Evolutionary conservation across 139 green algal species (phyloP), one percentile per base, ranked within the genome.

Genomic region (Ettlia oleoabundans): DNA sequence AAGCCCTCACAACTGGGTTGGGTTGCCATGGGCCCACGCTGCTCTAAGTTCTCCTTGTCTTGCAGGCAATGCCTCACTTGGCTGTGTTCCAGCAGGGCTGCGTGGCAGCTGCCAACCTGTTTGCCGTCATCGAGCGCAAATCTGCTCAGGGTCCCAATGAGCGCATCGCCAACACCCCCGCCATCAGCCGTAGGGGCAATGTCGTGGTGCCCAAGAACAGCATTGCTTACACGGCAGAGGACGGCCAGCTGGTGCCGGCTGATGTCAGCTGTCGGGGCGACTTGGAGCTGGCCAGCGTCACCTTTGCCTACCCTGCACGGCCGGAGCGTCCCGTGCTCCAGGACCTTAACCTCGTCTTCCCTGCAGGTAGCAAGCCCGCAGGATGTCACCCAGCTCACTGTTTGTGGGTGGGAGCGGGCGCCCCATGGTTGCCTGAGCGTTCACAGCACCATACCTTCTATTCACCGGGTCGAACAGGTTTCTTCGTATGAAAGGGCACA

Each of bases 41-140:
- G 9, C 9, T 19, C 8, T 65, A 22, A 10, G 9, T 26, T 35
- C 15, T 33, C 1, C 65, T n/a, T 32, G 9, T 8, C 32, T 2
- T 72, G 71, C 81, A 90, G 65, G 85, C 86, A 37, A 88, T 79
- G 13, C 86, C 89, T 26, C 86, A 88, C 63, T 40, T 87, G 58
- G 55, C 80, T 24, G 26, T 47, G 19, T 81, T 86, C 55, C 37
- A 69, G 52, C 81, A 90, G 85, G 89, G 87, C 33, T 41, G 85
- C 15, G 67, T 80, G 4, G 86, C 92, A 0, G 92, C 86, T 10
- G 87, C 67, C 41, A 84, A 86, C 72, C 72, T 98, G 55, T 94
- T 93, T 80, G 61, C 51, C 2, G 79, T 97, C 61, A 94, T 97
- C 69, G 81, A 92, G 37, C 86, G 93, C 68, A 41, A 82, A 37